phyloP scores from a whole-genome alignment of 176 grass and related monocot species.

The Cenchrus purpureus region DNA sequence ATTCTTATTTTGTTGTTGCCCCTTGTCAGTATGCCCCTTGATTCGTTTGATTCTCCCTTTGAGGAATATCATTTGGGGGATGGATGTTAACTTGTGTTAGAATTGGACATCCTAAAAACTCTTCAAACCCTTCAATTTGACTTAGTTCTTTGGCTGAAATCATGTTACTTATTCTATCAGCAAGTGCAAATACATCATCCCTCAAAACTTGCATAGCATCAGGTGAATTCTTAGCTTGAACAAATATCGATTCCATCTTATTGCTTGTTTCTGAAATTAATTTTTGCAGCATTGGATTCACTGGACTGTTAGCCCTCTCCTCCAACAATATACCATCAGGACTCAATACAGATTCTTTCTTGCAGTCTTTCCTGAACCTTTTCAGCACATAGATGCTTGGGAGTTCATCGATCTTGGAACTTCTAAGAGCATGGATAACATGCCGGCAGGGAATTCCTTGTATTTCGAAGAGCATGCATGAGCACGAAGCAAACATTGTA shows the following conservation, averaged over 20 bases:
- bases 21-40: too few species aligned
- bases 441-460: background rate
- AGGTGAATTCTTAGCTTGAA: background rate
- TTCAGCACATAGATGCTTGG: background rate
- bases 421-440: background rate
- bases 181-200: too few species aligned
- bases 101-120: too few species aligned
- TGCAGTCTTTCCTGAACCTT: background rate
- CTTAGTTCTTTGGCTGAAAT: too few species aligned
- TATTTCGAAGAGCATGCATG: background rate
- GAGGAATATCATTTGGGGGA: too few species aligned
- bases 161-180: too few species aligned
- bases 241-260: background rate
- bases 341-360: background rate
- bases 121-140: background rate
- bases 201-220: background rate
- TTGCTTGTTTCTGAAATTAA: background rate
- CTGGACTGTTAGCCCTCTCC: too few species aligned
- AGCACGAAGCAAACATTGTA: background rate
- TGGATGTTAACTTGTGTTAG: too few species aligned
- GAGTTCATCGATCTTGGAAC: background rate
- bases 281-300: too few species aligned
- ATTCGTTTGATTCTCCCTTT: too few species aligned
- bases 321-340: too few species aligned
- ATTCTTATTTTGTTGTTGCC: too few species aligned